These are phyloP conservation scores for Lonicera japonica DNA, from an alignment of 129 eudicot genomes.

Conservation along the genomic window DNA sequence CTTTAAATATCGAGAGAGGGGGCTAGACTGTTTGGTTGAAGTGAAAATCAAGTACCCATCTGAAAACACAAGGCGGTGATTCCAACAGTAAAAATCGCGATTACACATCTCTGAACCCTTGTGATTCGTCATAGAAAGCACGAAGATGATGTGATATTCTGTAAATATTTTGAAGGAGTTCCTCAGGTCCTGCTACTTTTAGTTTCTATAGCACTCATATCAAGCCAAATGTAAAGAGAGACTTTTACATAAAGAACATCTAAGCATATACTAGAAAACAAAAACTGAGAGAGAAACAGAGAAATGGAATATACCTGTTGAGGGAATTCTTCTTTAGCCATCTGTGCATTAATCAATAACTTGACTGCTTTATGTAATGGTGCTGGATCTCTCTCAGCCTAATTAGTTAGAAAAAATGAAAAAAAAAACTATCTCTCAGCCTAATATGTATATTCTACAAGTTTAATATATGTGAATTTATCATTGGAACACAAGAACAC, in stretches of 20 bases:
- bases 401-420: background rate
- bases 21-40: too few relatives aligned
- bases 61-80: too few relatives aligned
- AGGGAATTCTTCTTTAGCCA: conserved; percentile 17
- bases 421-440: background rate
- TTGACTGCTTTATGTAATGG: conserved; percentile 20
- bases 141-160: too few relatives aligned
- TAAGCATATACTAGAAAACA: background rate
- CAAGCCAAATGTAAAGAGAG: background rate
- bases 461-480: background rate
- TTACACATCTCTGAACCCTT: too few relatives aligned
- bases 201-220: too few relatives aligned
- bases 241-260: background rate
- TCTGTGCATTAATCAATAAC: conserved; percentile 16
- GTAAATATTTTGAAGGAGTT: too few relatives aligned
- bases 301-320: conserved; percentile 12
- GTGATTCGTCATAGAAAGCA: too few relatives aligned
- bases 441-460: background rate
- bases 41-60: too few relatives aligned
- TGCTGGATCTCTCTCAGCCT: conserved; percentile 12
- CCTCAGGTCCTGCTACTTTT: too few relatives aligned
- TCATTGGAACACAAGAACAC: background rate
- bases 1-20: too few relatives aligned
- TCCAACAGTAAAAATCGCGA: too few relatives aligned
- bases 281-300: background rate